Percentiles rank a stretch among this genome's conserved stretches.
These are phyloP conservation scores for Botryosphaeria dothidea DNA, from an alignment of 2,329 filamentous ascomycete species.

Conservation along the genomic window DNA sequence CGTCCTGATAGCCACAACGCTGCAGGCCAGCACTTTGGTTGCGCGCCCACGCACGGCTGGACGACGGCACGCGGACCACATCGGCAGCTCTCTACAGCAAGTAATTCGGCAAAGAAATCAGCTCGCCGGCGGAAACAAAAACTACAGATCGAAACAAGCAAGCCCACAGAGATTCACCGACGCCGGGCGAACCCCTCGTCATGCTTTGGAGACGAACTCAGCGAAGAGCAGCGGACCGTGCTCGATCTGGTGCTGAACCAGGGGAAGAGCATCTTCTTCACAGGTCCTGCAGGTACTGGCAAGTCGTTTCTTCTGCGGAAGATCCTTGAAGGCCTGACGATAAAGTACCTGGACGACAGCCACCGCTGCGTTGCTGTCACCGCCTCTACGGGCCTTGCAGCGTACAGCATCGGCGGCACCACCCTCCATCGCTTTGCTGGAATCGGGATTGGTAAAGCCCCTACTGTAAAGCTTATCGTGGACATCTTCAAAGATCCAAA, in stretches of 20 bases:
- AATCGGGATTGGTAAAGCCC: background rate
- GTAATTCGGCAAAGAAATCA: too few species aligned
- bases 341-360: background rate
- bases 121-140: too few species aligned
- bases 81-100: too few species aligned
- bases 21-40: too few species aligned
- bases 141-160: too few species aligned
- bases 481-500: constrained; percentile 22
- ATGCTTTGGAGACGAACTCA: constrained; percentile 33
- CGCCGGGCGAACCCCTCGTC: too few species aligned
- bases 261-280: constrained; percentile 61
- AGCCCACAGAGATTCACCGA: too few species aligned
- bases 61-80: too few species aligned
- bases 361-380: constrained; percentile 39
- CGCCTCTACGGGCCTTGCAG: constrained; percentile 62
- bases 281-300: constrained; percentile 62
- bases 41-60: too few species aligned
- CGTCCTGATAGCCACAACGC: too few species aligned
- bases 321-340: constrained; percentile 44
- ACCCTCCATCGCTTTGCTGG: constrained; percentile 62
- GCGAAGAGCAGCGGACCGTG: constrained; percentile 50
- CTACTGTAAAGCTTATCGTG: background rate
- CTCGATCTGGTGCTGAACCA: constrained; percentile 55
- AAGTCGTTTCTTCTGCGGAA: constrained; percentile 59
- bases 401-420: constrained; percentile 56